phyloP scores from a whole-genome alignment of 495 filamentous ascomycete genomes.

The Parathielavia appendiculata region DNA sequence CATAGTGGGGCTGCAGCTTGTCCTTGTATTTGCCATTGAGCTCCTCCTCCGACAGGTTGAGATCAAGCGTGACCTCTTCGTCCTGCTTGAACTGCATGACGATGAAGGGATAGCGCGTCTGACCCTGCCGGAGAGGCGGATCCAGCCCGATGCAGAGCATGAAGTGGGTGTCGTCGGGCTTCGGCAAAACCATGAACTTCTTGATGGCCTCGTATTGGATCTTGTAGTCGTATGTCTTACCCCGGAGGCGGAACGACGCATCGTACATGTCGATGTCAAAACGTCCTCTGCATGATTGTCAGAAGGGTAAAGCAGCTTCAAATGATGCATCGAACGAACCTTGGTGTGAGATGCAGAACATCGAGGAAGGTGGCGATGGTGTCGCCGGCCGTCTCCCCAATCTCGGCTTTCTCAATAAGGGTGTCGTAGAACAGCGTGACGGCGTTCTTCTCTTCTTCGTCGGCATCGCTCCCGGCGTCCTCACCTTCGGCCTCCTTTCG shows the following conservation, averaged over 20 bases:
- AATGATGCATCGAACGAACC: constrained; percentile 48
- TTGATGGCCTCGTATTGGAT: constrained; percentile 96
- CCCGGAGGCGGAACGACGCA: constrained; percentile 90
- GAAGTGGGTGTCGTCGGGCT: constrained; percentile 91
- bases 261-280: constrained; percentile 99
- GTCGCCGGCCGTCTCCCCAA: constrained; percentile 95
- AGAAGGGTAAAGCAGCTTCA: constrained; percentile 19
- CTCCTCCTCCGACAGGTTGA: constrained; percentile 92
- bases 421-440: constrained; percentile 95
- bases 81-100: constrained; percentile 99
- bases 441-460: constrained; percentile 81
- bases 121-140: constrained; percentile 92
- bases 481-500: constrained; percentile 80
- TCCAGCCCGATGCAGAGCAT: constrained; percentile 95
- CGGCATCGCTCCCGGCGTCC: constrained; percentile 60
- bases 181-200: constrained; percentile 97
- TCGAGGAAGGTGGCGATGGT: constrained; percentile 97
- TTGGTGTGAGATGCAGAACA: constrained; percentile 93
- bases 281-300: constrained; percentile 66
- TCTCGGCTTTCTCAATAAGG: constrained; percentile 97
- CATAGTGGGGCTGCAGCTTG: constrained; percentile 81
- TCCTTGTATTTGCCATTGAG: constrained; percentile 82
- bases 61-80: constrained; percentile 91
- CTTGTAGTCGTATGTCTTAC: constrained; percentile 99
- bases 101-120: constrained; percentile 96